Base-by-base conservation (phyloP, 108 stramenopile genomes). In the Cyclotella distinguenda region DNA sequence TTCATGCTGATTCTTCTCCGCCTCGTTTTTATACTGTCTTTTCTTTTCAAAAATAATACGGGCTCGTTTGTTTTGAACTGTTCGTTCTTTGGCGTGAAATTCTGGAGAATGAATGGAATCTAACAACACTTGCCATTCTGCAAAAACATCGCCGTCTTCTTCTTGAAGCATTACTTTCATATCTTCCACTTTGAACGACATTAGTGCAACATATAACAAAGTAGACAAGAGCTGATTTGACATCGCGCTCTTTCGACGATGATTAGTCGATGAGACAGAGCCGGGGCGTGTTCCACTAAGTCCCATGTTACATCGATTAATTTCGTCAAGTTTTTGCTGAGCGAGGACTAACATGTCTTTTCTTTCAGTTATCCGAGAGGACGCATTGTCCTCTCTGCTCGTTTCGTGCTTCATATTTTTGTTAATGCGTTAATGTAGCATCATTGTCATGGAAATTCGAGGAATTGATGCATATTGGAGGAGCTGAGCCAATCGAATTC, bases 101-200 rank as follows among this genome's bases (percentile, higher is more conserved):
- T 68, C 61, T 13, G 74, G 74, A 30, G 62, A 64, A 57, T 76
- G 74, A 12, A 76, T 52, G 10, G 61, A 46, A 27, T 68, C 45
- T 8, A 76, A 32, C n/a, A 76, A 57, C 34, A 50, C 18, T 26
- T 51, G 34, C 74, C 74, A 76, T 51, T 76, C 74, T 32, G 35
- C 45, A 59, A 66, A 76, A 10, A 47, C 36, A 0, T 55, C 55
- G 0, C 26, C 10, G 26, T 76, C 67, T 8, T 63, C 66, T 46
- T 68, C 62, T 57, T 63, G 58, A 59, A 76, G 74, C 61, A 76
- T 66, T 7, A 56, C 56, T 44, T 76, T 76, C 66, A 76, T 76
- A 25, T 76, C 62, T 40, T 76, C 74, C 27, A 76, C 36, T 43
- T 76, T 76, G 36, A 63, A 51, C 12, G 66, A 39, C 66, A 76